Evolutionary conservation across 2,329 filamentous ascomycete genomes (phyloP).

Genomic region (Phaeophleospora eucalypticola): DNA sequence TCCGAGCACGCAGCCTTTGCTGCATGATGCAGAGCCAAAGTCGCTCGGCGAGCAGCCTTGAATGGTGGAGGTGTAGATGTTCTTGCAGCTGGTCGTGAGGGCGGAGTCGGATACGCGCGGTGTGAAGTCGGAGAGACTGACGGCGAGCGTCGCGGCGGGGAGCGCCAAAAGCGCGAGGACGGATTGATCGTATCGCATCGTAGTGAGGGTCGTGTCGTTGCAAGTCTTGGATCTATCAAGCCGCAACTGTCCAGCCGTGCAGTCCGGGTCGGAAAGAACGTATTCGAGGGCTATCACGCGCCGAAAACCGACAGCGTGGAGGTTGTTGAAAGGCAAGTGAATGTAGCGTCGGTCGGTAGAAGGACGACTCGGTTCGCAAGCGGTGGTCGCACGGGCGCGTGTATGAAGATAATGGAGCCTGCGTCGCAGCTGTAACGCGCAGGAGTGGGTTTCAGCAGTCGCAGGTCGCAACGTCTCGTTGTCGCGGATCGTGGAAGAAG

Average conservation of each 20-base stretch:
- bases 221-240: background rate
- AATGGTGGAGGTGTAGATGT: constrained; percentile 40
- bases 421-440: no score
- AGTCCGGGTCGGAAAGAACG: no score
- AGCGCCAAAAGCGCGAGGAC: constrained; percentile 19
- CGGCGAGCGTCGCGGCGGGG: constrained; percentile 29
- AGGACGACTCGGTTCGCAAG: no score
- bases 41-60: constrained; percentile 38
- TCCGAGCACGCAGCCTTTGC: constrained; percentile 38
- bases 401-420: no score
- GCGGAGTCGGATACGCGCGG: constrained; percentile 38
- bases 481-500: background rate
- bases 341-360: no score
- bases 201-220: background rate
- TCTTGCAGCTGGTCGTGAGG: constrained; percentile 37
- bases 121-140: constrained; percentile 44
- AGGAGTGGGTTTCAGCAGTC: no score
- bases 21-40: constrained; percentile 41
- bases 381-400: no score
- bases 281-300: no score
- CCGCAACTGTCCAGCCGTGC: no score
- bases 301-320: no score
- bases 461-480: no score
- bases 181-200: constrained; percentile 7
- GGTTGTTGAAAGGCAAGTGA: no score